Conservation (phyloP, 768 basidiomycete species). For the Lactarius hatsudake region DNA sequence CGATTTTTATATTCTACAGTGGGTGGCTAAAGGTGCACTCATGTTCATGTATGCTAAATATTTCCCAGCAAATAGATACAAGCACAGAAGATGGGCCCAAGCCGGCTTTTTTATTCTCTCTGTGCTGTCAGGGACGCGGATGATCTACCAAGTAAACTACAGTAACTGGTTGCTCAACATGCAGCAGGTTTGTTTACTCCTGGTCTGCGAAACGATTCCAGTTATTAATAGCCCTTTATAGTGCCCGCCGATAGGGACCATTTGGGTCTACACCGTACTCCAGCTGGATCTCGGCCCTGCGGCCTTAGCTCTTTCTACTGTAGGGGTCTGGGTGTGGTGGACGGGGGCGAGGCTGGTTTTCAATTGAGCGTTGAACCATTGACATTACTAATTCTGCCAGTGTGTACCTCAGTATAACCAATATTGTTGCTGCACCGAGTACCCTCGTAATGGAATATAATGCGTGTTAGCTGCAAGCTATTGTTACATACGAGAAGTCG, state of each 20-base stretch:
- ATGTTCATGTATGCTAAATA: conserved; percentile 12
- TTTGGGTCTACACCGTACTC: conserved; percentile 75
- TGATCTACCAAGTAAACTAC: conserved; percentile 69
- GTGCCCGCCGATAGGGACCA: conserved; percentile 74
- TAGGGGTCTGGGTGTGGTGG: conserved; percentile 62
- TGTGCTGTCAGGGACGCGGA: conserved; percentile 53
- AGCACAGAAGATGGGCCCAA: conserved; percentile 53
- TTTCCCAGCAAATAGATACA: conserved; percentile 61
- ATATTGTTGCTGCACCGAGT: background rate
- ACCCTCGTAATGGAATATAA: background rate
- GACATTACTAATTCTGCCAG: background rate
- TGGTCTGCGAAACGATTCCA: background rate
- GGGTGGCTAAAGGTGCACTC: conserved; percentile 13
- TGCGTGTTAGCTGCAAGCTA: background rate
- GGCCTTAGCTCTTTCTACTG: conserved; percentile 49
- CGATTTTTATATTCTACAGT: conserved; percentile 77
- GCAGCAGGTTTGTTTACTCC: conserved; percentile 53
- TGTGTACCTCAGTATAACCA: background rate
- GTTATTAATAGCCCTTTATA: conserved; percentile 32
- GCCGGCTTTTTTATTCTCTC: conserved; percentile 57
- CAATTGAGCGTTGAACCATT: conserved; percentile 7
- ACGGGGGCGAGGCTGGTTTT: conserved; percentile 43
- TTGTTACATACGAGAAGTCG: no score
- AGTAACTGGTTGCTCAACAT: conserved; percentile 72
- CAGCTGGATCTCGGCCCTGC: conserved; percentile 67